These are phyloP conservation scores for Cyberlindnera bimundalis DNA, from an alignment of 805 yeast species.

Conservation along the genomic window DNA sequence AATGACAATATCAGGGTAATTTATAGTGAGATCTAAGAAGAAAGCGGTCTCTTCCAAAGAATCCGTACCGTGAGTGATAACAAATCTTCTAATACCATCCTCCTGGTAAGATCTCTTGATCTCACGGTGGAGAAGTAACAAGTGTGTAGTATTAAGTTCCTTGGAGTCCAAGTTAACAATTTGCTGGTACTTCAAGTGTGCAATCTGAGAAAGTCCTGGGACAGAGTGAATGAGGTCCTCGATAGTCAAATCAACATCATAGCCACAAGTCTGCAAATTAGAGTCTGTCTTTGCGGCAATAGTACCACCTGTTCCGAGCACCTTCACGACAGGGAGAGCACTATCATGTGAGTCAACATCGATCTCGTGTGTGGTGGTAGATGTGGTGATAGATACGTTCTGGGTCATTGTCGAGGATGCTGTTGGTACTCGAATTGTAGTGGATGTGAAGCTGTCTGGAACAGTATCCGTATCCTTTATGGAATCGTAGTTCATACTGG, in stretches of 20 bases:
- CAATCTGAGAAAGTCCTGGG: conserved; percentile 57
- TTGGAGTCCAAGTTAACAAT: conserved; percentile 61
- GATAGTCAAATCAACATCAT: conserved; percentile 49
- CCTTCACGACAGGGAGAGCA: conserved; percentile 36
- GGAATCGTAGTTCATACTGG: conserved; percentile 5
- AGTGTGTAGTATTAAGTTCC: conserved; percentile 47
- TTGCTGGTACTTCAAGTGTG: conserved; percentile 60
- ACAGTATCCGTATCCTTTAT: conserved; percentile 14
- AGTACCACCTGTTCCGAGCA: conserved; percentile 60
- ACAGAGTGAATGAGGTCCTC: conserved; percentile 51
- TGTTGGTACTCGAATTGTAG: not conserved
- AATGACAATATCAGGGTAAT: conserved; percentile 49
- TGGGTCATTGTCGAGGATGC: conserved; percentile 7
- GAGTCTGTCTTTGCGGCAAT: conserved; percentile 51
- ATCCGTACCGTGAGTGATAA: conserved; percentile 70
- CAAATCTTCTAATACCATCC: conserved; percentile 52
- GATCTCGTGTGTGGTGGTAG: conserved; percentile 23
- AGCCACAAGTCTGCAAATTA: conserved; percentile 50
- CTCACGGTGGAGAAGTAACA: conserved; percentile 44
- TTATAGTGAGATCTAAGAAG: conserved; percentile 49
- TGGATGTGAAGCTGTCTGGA: conserved; percentile 8
- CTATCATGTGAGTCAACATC: conserved; percentile 24
- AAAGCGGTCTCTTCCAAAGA: conserved; percentile 68
- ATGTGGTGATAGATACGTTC: conserved; percentile 27
- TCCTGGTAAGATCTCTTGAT: conserved; percentile 42